Base-by-base conservation (phyloP, 2,329 filamentous ascomycete genomes). In the Pyricularia pennisetigena region DNA sequence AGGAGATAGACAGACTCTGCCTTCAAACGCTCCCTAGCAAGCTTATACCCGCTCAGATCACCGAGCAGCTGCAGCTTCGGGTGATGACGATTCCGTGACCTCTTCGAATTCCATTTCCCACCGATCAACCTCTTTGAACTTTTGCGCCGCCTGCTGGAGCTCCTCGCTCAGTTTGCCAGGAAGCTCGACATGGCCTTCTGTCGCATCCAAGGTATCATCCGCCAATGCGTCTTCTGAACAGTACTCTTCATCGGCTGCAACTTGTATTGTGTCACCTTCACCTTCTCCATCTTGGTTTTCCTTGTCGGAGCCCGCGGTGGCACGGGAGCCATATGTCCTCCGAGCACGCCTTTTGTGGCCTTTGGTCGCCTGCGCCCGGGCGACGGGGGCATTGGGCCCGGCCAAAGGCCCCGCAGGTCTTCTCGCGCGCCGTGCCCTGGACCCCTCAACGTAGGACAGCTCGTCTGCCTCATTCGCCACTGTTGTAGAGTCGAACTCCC, bases 101-200 rank as follows among this genome's bases (percentile, higher is more conserved):
- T 88, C 86, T 78, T 91, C 88, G 76, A 86, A 91, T 66, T 87
- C 86, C 70, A 91, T 78, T 77, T 88, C 82, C 87, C 88, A 91
- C 77, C 83, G 80, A 75, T 91, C 88, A 59, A 91, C 88, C 77
- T 90, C 88, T 75, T 85, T 82, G 73, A 91, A 91, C 77, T 90
- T 90, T 74, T 80, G 82, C 10, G 81, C 81, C 59, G 86, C 85
- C 66, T 82, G 79, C 76, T 85, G 85, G 70, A 91, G 78, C 79
- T 88, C 86, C 61, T 83, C 76, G 28, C 82, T 79, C 65, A 82
- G 74, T 7, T 78, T 75, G 65, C 76, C 76, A 68, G 79, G 74
- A 73, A 79, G 57, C 71, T 76, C 72, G 73, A 77, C 73, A 26
- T 72, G 74, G 20, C 69, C 74, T 61, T 30, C 66, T 12, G 66